Conservation (phyloP, 164 flowering plant species). For the Pachysandra terminalis region DNA sequence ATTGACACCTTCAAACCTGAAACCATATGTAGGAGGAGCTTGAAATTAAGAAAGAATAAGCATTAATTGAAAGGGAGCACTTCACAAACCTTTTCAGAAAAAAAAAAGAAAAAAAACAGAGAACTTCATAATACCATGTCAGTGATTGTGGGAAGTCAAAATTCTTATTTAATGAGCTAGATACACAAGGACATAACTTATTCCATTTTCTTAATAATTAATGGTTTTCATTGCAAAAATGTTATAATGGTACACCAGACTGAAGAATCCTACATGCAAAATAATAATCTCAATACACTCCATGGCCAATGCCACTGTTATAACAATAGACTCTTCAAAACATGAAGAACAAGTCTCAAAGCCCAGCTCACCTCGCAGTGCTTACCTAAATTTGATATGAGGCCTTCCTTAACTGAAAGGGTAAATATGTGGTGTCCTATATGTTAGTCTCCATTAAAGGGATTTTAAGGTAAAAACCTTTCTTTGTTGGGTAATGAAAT, state of each 20-base stretch:
- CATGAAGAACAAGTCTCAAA: neutral
- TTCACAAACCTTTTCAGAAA: no score
- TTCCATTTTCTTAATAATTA: no score
- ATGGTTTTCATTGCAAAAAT: neutral
- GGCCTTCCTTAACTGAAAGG: neutral
- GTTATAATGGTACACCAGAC: neutral
- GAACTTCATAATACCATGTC: neutral
- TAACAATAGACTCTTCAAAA: neutral
- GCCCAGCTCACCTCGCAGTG: neutral
- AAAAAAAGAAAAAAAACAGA: no score
- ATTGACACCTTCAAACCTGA: constrained; percentile 48
- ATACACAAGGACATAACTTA: no score
- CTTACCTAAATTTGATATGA: neutral
- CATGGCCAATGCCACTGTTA: neutral
- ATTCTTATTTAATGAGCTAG: no score
- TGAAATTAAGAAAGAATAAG: neutral
- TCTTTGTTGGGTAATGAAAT: no score
- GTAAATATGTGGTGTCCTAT: neutral
- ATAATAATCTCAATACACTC: neutral
- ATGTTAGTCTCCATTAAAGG: neutral
- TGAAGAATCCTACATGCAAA: neutral
- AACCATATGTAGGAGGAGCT: constrained; percentile 1
- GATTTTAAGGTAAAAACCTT: no score
- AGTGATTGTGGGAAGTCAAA: no score
- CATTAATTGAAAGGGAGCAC: no score